Conservation (phyloP, 1,139 yeast genomes). For the Saccharomyces hybrid region DNA sequence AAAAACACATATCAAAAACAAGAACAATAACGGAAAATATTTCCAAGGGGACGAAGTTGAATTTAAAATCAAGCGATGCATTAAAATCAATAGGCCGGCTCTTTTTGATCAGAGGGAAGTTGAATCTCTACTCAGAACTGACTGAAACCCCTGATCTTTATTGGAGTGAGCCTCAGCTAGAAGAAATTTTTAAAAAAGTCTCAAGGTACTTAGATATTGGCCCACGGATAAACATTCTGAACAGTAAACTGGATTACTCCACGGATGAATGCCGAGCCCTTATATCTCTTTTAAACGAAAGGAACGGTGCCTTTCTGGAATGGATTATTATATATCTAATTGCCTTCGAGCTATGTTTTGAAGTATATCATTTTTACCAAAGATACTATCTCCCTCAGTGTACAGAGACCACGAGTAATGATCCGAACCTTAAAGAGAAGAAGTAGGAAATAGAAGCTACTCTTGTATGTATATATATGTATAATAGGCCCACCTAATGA, state of each 20-base stretch:
- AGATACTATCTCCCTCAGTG: not conserved
- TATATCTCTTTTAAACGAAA: conserved; percentile 65
- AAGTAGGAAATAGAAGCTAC: not conserved
- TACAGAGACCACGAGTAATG: not conserved
- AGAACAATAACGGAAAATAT: conserved; percentile 57
- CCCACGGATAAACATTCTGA: conserved; percentile 69
- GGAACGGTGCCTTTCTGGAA: conserved; percentile 68
- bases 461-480: not conserved
- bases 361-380: conserved; percentile 49
- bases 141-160: conserved; percentile 88
- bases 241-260: conserved; percentile 80
- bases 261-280: conserved; percentile 81
- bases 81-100: conserved; percentile 65
- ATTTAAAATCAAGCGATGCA: conserved; percentile 55
- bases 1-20: conserved; percentile 54
- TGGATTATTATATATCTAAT: conserved; percentile 82
- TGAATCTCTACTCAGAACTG: conserved; percentile 79
- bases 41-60: conserved; percentile 53
- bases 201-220: conserved; percentile 66
- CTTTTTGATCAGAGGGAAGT: conserved; percentile 66
- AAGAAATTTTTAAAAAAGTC: conserved; percentile 60
- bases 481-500: too few species aligned
- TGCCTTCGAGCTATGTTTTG: conserved; percentile 78
- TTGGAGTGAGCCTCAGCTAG: conserved; percentile 86
- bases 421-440: not conserved